phyloP scores from a whole-genome alignment of 1,139 yeast genomes.

The Suhomyces bolitotheri region DNA sequence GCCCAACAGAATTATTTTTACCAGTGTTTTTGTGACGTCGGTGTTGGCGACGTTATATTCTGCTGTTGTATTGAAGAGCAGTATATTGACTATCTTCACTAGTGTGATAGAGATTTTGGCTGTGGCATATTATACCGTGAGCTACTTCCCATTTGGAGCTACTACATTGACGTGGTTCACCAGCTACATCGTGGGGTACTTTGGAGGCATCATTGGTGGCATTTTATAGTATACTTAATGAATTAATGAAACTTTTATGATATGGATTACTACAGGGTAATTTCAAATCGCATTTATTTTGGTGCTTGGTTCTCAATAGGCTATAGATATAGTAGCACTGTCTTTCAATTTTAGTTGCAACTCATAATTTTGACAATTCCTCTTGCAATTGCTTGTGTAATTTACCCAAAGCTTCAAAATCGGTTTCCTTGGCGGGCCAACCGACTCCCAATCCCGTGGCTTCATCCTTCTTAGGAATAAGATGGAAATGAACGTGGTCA shows the following conservation, averaged over 20 bases:
- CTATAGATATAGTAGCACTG: too few species aligned
- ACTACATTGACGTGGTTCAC: constrained; percentile 83
- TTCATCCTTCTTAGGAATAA: constrained; percentile 79
- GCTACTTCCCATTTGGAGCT: constrained; percentile 96
- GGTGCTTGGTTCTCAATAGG: too few species aligned
- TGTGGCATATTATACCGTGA: constrained; percentile 81
- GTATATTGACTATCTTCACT: constrained; percentile 73
- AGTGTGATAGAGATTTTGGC: constrained; percentile 80
- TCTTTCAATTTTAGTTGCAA: too few species aligned
- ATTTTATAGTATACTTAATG: constrained; percentile 25
- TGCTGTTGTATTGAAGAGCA: constrained; percentile 58
- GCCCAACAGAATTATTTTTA: constrained; percentile 74
- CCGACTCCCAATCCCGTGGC: constrained; percentile 79
- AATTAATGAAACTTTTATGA: too few species aligned
- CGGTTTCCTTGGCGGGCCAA: constrained; percentile 87
- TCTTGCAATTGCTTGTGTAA: constrained; percentile 63
- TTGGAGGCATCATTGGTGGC: constrained; percentile 58
- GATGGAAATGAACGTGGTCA: constrained; percentile 94
- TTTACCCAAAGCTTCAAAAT: constrained; percentile 65
- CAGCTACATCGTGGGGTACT: constrained; percentile 74
- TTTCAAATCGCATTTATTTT: too few species aligned
- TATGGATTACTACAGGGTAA: too few species aligned
- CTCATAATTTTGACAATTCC: constrained; percentile 46
- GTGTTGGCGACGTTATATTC: constrained; percentile 66
- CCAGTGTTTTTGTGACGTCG: constrained; percentile 74